Evolutionary conservation across 768 basidiomycete genomes (phyloP), one percentile per base, ranked within the genome.

Genomic region (Neoboletus subvelutipes): DNA sequence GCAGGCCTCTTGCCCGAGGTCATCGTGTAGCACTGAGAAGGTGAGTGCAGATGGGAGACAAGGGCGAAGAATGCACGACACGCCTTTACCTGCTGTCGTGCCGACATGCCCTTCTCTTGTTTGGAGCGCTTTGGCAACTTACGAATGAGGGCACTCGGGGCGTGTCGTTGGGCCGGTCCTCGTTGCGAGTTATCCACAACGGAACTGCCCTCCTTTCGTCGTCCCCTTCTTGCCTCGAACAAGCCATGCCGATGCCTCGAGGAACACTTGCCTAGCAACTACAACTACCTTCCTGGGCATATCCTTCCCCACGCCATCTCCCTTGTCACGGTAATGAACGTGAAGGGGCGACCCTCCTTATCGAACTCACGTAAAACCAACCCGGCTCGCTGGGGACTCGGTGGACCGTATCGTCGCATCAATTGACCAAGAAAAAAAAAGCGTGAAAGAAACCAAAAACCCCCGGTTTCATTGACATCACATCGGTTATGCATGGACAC

Each of bases 41-140:
- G 57, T 59, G 62, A 66, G 70, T 64, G 65, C 64, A 70, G 70
- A 67, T 72, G 72, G 62, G 63, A 64, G 71, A 71, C 72, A 71
- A 73, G 71, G 72, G 71, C 62, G 61, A 72, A 73, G 71, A 57
- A 72, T 62, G 72, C 57, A 60, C 67, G 57, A 72, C 71, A 72
- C 71, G 71, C 71, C 72, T 67, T 71, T 65, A 63, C 71, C 71
- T 72, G 71, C 68, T 50, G 67, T 59, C 61, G 55, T 65, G 62
- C 68, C 67, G 67, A 67, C 62, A 68, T 65, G 70, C 71, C 71
- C 69, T 68, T 61, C 22, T 64, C 53, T 66, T 72, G 62, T 72
- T 72, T 72, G 62, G 61, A 48, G 5, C 24, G 33, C 56, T 72
- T 72, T 72, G 72, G 64, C 54, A 26, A 54, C 45, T 56, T 36